phyloP scores from a whole-genome alignment of 2,329 filamentous ascomycete genomes.

The Sarocladiaceae sp. region DNA sequence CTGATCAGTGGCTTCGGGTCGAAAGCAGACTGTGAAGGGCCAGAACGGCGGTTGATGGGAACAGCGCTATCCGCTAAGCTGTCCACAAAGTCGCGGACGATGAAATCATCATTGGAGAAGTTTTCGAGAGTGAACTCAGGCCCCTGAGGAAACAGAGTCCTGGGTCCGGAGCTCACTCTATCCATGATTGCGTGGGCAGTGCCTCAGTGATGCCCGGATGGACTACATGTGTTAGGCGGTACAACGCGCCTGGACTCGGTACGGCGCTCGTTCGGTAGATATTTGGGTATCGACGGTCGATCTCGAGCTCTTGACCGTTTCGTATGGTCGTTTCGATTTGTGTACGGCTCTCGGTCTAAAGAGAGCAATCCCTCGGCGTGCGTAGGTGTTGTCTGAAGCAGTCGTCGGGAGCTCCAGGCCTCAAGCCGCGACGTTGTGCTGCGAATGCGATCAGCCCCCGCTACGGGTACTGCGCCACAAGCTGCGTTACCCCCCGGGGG shows the following conservation, averaged over 20 bases:
- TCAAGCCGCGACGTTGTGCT: too few species aligned
- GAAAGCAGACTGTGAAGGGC: conserved; percentile 57
- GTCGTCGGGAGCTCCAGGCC: too few species aligned
- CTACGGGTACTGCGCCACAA: too few species aligned
- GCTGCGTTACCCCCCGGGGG: too few species aligned
- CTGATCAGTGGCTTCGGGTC: conserved; percentile 96
- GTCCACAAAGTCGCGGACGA: conserved; percentile 96
- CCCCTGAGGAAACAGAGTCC: conserved; percentile 68
- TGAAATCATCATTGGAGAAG: conserved; percentile 87
- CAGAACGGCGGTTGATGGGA: conserved; percentile 73
- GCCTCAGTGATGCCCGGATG: conserved; percentile 10
- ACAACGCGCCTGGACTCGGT: background rate
- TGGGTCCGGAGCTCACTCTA: conserved; percentile 42
- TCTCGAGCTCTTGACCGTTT: too few species aligned
- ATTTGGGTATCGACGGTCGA: too few species aligned
- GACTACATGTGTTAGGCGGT: conserved; percentile 23
- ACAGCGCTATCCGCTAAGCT: conserved; percentile 79
- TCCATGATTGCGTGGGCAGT: conserved; percentile 28
- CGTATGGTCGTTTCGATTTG: too few species aligned
- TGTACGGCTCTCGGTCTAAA: too few species aligned
- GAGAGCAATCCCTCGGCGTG: too few species aligned
- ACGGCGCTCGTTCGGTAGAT: background rate
- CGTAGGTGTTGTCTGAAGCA: too few species aligned
- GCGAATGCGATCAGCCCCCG: too few species aligned
- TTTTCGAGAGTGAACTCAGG: conserved; percentile 84